Conservation (phyloP, 352 stramenopile species). For the Phytophthora litchii region DNA sequence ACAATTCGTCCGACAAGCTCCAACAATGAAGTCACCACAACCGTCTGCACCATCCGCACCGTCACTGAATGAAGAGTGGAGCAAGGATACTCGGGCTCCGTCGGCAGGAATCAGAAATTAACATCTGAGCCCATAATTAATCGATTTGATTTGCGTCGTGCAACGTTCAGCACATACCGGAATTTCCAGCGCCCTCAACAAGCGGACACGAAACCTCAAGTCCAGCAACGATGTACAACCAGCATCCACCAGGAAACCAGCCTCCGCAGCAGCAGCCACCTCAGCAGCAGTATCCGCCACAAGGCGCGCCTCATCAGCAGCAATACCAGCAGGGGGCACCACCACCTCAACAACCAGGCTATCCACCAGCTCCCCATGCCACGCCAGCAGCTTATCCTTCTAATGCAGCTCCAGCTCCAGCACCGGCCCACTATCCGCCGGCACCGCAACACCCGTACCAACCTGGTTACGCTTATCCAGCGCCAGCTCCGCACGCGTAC, state of each 20-base stretch:
- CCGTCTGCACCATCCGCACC: constrained; percentile 5
- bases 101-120: constrained; percentile 27
- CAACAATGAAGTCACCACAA: not conserved
- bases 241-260: constrained; percentile 14
- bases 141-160: constrained; percentile 30
- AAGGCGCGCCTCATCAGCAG: constrained; percentile 34
- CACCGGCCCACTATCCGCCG: constrained; percentile 15
- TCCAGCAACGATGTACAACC: constrained; percentile 25
- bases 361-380: not conserved
- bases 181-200: constrained; percentile 11
- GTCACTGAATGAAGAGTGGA: not conserved
- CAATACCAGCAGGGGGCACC: too few relatives aligned
- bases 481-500: constrained; percentile 12
- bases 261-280: constrained; percentile 1
- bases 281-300: constrained; percentile 30
- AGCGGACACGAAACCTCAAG: constrained; percentile 7
- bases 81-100: not conserved
- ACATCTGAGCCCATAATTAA: constrained; percentile 20
- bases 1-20: not conserved
- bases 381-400: too few relatives aligned
- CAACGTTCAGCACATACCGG: constrained; percentile 18
- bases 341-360: constrained; percentile 6
- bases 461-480: constrained; percentile 14
- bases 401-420: too few relatives aligned
- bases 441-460: constrained; percentile 25